These are phyloP conservation scores for Venturia pyrina DNA, from an alignment of 2,329 filamentous ascomycete species.

Conservation along the genomic window DNA sequence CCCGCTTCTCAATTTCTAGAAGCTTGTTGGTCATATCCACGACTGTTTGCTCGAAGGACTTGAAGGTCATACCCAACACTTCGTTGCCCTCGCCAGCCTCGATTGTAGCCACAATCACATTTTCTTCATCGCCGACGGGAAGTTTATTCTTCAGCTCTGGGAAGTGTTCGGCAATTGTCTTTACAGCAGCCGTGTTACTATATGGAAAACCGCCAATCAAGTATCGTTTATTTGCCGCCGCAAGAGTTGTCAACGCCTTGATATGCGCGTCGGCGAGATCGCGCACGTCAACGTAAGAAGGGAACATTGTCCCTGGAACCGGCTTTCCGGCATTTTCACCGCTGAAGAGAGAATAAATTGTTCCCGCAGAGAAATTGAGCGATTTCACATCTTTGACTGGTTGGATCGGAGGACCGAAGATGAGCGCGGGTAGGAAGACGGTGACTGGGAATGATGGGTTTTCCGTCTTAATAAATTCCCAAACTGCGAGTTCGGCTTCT, in stretches of 20 bases:
- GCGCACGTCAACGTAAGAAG: constrained; percentile 36
- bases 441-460: constrained; percentile 41
- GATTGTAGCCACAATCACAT: constrained; percentile 18
- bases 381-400: constrained; percentile 63
- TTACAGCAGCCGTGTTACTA: constrained; percentile 37
- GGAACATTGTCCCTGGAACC: constrained; percentile 48
- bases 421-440: constrained; percentile 46
- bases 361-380: constrained; percentile 52
- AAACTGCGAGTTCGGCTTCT: constrained; percentile 43
- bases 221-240: constrained; percentile 53
- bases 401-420: constrained; percentile 46
- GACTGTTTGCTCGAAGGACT: constrained; percentile 20
- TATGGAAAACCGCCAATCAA: constrained; percentile 44
- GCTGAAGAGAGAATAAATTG: constrained; percentile 40
- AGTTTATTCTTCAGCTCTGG: constrained; percentile 40
- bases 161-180: constrained; percentile 37
- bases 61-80: constrained; percentile 18
- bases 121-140: constrained; percentile 31
- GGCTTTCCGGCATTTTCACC: constrained; percentile 52
- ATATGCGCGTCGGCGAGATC: constrained; percentile 56
- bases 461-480: constrained; percentile 39
- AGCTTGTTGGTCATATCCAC: constrained; percentile 20
- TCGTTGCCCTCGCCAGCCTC: constrained; percentile 16
- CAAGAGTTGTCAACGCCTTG: constrained; percentile 43
- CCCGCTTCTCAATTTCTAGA: constrained; percentile 18